These are phyloP conservation scores for Hymenoscyphus infarciens DNA, from an alignment of 2,329 filamentous ascomycete genomes.

Conservation along the genomic window DNA sequence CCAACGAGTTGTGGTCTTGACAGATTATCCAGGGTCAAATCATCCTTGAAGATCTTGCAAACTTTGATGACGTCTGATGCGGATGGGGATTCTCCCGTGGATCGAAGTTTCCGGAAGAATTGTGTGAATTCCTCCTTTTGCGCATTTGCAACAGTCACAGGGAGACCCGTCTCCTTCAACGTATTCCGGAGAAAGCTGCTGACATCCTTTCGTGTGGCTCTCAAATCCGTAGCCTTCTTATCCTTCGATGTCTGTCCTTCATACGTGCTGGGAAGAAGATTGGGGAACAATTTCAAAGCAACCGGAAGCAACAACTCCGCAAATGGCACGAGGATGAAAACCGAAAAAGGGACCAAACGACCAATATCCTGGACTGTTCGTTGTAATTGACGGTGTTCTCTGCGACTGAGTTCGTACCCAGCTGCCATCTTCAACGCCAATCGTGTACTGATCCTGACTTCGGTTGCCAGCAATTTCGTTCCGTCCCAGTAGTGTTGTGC, in stretches of 20 bases:
- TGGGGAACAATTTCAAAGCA: conserved; percentile 92
- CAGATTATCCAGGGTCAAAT: conserved; percentile 93
- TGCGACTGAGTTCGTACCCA: conserved; percentile 90
- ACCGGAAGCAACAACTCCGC: conserved; percentile 89
- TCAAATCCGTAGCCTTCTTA: conserved; percentile 74
- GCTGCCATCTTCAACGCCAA: conserved; percentile 96
- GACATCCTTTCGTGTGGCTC: conserved; percentile 88
- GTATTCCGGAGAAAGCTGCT: conserved; percentile 86
- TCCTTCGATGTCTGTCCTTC: conserved; percentile 90
- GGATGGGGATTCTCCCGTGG: conserved; percentile 86
- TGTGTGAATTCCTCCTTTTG: conserved; percentile 92
- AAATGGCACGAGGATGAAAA: conserved; percentile 95
- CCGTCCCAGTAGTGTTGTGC: conserved; percentile 96
- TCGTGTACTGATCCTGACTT: conserved; percentile 88
- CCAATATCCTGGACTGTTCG: conserved; percentile 91
- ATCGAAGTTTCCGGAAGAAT: conserved; percentile 94
- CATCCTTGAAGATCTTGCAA: conserved; percentile 98
- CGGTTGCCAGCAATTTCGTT: conserved; percentile 87
- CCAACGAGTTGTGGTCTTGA: conserved; percentile 93
- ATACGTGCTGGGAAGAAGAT: conserved; percentile 94
- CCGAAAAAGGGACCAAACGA: conserved; percentile 89
- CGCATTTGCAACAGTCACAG: conserved; percentile 76
- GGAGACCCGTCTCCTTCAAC: conserved; percentile 87
- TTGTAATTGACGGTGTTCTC: conserved; percentile 89
- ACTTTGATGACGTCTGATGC: conserved; percentile 94